These are phyloP conservation scores for Schwanniomyces etchellsii DNA, from an alignment of 1,139 yeast genomes.

Conservation along the genomic window DNA sequence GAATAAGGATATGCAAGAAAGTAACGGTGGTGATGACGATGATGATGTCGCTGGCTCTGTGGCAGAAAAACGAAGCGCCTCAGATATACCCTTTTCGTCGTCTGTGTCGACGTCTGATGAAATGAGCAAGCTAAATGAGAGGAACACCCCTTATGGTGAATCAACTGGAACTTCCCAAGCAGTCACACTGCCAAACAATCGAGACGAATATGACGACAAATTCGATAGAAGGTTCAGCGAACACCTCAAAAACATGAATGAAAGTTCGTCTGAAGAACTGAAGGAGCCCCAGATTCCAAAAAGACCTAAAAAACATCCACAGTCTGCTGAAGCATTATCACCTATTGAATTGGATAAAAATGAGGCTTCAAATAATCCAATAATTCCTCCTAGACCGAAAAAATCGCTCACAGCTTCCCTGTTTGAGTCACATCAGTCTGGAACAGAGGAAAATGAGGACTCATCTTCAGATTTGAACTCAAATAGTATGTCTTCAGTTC, in stretches of 20 bases:
- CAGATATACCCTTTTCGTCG: too few relatives aligned
- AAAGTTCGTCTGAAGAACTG: not conserved
- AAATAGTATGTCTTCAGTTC: too few relatives aligned
- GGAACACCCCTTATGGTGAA: not conserved
- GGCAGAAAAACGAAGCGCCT: not conserved
- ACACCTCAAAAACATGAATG: not conserved
- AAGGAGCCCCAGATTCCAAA: slow-evolving; percentile 12
- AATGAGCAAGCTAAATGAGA: not conserved
- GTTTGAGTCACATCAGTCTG: too few relatives aligned
- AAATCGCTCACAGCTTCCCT: too few relatives aligned
- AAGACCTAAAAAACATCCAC: slow-evolving; percentile 8
- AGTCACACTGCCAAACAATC: too few relatives aligned
- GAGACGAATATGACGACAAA: too few relatives aligned
- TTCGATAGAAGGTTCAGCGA: not conserved
- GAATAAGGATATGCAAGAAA: slow-evolving; percentile 1
- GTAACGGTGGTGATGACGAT: slow-evolving; percentile 4
- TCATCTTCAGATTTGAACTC: too few relatives aligned
- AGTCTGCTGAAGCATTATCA: not conserved
- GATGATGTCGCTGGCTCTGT: not conserved
- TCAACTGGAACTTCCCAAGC: too few relatives aligned
- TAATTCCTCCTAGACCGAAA: too few relatives aligned
- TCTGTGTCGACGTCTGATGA: not conserved
- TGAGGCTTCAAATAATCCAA: not conserved
- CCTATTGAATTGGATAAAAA: not conserved
- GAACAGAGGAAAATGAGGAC: not conserved